phyloP scores from a whole-genome alignment of 1,139 yeast species.

The Zygoascus sp. region DNA sequence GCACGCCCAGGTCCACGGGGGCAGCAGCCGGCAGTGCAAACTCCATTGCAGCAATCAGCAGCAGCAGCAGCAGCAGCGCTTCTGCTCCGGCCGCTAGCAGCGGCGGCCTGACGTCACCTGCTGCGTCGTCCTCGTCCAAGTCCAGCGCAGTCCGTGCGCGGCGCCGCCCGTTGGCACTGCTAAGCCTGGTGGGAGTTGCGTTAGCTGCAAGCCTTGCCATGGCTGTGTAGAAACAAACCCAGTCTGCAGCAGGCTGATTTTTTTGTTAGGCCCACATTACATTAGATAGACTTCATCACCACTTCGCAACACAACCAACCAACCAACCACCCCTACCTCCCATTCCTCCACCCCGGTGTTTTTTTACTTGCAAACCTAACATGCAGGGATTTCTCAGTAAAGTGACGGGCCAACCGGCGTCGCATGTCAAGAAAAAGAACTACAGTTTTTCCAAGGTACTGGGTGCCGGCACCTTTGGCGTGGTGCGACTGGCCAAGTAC shows the following conservation, averaged over 20 bases:
- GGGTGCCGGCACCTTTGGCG: constrained; percentile 92
- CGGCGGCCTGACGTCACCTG: background rate
- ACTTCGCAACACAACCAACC: background rate
- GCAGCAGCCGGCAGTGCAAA: too few relatives aligned
- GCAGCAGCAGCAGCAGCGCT: too few relatives aligned
- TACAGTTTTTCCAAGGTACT: constrained; percentile 73
- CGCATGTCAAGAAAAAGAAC: constrained; percentile 57
- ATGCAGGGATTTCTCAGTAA: constrained; percentile 33
- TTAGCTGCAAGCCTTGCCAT: background rate
- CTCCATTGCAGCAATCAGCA: too few relatives aligned
- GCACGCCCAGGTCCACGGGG: background rate
- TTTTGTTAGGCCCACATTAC: too few relatives aligned
- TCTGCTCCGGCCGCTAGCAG: background rate
- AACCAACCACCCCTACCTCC: constrained; percentile 2
- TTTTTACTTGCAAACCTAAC: too few relatives aligned
- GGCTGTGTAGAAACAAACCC: constrained; percentile 9
- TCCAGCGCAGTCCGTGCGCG: background rate
- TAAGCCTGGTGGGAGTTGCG: background rate
- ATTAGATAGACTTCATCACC: background rate
- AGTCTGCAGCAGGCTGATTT: too few relatives aligned
- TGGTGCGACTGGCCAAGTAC: constrained; percentile 72
- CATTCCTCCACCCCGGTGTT: too few relatives aligned
- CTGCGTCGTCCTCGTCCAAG: background rate
- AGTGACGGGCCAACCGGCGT: constrained; percentile 68
- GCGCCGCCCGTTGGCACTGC: background rate